Conservation (phyloP, 345 rosid species). For the Mallotus nudiflorus region DNA sequence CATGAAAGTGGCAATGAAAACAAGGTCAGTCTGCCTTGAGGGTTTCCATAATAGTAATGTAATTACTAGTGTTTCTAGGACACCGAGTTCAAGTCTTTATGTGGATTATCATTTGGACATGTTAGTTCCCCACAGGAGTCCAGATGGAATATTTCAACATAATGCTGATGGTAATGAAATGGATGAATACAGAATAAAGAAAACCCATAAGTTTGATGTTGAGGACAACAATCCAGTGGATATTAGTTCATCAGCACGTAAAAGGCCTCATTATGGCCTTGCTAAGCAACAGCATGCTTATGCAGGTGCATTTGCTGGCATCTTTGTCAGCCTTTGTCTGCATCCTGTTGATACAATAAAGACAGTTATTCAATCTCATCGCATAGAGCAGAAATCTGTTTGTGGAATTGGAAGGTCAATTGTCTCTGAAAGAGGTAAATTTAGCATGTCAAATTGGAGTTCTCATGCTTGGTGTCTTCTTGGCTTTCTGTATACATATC, state of each 20-base stretch:
- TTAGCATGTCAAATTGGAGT: constrained; percentile 2
- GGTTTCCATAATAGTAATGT: constrained; percentile 36
- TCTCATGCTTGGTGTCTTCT: neutral
- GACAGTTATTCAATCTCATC: constrained; percentile 76
- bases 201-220: constrained; percentile 16
- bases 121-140: constrained; percentile 32
- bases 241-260: constrained; percentile 25
- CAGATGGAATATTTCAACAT: constrained; percentile 22
- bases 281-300: constrained; percentile 87
- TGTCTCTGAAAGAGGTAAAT: constrained; percentile 81
- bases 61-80: constrained; percentile 26
- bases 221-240: constrained; percentile 24
- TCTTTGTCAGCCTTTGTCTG: constrained; percentile 82
- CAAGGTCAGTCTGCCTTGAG: constrained; percentile 27
- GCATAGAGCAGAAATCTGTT: constrained; percentile 63
- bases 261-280: constrained; percentile 38
- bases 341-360: constrained; percentile 92
- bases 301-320: constrained; percentile 88
- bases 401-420: constrained; percentile 65
- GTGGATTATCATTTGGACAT: constrained; percentile 34
- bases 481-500: constrained; percentile 4
- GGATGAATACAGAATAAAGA: constrained; percentile 29
- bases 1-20: constrained; percentile 11
- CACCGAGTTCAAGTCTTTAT: constrained; percentile 32
- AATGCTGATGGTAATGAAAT: constrained; percentile 18